These are phyloP conservation scores for Podospora comata DNA, from an alignment of 495 filamentous ascomycete genomes.

Conservation along the genomic window DNA sequence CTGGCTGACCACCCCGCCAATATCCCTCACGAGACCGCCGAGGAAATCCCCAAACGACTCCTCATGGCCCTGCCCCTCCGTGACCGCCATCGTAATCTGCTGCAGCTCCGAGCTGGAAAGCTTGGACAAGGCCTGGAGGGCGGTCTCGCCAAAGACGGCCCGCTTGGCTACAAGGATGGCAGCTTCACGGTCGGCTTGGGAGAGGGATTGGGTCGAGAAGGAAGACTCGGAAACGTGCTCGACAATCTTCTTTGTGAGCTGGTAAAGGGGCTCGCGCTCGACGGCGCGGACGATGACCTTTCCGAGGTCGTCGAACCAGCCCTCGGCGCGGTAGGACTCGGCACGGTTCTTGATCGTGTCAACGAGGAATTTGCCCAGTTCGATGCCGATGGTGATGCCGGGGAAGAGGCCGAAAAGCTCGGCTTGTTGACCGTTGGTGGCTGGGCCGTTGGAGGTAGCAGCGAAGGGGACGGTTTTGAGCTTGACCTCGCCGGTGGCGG, in stretches of 20 bases:
- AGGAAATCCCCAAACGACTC: constrained; percentile 31
- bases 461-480: constrained; percentile 1
- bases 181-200: constrained; percentile 12
- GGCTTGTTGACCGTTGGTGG: background rate
- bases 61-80: constrained; percentile 16
- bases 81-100: constrained; percentile 9
- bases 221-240: background rate
- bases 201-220: background rate
- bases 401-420: background rate
- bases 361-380: no score
- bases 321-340: background rate
- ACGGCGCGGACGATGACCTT: background rate
- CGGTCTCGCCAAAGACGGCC: constrained; percentile 39
- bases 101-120: constrained; percentile 27
- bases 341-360: no score
- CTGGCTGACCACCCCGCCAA: constrained; percentile 22
- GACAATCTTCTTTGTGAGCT: background rate
- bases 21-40: constrained; percentile 19
- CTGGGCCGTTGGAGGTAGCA: background rate
- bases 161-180: constrained; percentile 28
- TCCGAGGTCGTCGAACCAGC: background rate
- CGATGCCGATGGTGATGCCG: background rate
- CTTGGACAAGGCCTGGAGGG: constrained; percentile 36
- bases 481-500: background rate
- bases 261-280: background rate